These are phyloP conservation scores for Sordaria brevicollis DNA, from an alignment of 495 filamentous ascomycete genomes.

Conservation along the genomic window DNA sequence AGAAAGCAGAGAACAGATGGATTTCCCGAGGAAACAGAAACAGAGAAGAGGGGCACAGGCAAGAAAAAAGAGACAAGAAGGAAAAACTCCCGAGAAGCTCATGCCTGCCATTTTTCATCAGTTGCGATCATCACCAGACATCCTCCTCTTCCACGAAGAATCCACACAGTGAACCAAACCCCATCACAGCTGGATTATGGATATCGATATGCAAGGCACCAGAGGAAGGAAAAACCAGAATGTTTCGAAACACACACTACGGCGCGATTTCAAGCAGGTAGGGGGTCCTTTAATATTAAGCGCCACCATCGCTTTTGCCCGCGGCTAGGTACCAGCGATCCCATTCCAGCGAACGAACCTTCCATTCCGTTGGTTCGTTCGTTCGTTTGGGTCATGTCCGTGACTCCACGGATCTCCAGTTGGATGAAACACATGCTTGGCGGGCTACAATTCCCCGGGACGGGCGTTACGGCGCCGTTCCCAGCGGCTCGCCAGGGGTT, in stretches of 20 bases:
- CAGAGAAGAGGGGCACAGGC: background rate
- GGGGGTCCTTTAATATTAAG: background rate
- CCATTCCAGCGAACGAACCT: background rate
- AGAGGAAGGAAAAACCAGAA: background rate
- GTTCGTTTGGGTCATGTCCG: background rate
- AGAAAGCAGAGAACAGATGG: background rate
- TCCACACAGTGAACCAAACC: background rate
- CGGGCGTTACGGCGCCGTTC: background rate
- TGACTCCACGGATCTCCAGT: background rate
- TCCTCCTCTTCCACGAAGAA: no score
- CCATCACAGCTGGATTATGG: background rate
- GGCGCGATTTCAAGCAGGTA: background rate
- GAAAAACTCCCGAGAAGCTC: background rate
- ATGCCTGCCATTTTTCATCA: background rate
- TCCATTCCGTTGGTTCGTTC: no score
- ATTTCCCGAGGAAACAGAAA: background rate
- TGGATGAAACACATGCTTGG: background rate
- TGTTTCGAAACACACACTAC: background rate
- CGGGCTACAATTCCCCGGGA: background rate
- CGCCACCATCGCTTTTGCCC: background rate
- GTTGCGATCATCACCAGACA: background rate
- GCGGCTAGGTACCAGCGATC: background rate
- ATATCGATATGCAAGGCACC: background rate
- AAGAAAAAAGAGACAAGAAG: background rate
- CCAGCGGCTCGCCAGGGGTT: background rate